These are phyloP conservation scores for Ogataea minuta DNA, from an alignment of 805 yeast species.

Conservation along the genomic window DNA sequence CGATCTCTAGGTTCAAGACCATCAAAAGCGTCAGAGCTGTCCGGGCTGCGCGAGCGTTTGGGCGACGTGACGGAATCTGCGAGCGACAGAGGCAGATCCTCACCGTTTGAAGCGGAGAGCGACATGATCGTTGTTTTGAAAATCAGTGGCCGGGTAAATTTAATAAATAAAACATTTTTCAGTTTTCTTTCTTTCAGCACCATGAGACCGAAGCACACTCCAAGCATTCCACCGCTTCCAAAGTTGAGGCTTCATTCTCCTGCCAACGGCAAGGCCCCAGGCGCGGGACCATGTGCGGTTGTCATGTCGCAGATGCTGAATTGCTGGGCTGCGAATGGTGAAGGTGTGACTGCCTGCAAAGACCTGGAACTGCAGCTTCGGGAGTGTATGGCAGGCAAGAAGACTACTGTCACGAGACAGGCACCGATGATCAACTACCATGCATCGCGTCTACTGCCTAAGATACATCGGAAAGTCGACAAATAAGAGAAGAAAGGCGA, in stretches of 20 bases:
- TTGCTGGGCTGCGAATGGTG: conserved; percentile 97
- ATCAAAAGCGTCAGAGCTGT: conserved; percentile 6
- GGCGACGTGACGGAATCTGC: not conserved
- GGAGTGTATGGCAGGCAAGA: conserved; percentile 59
- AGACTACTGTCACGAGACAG: conserved; percentile 35
- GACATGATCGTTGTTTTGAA: conserved; percentile 7
- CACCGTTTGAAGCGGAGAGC: conserved; percentile 4
- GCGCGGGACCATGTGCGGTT: conserved; percentile 70
- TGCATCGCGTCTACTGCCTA: conserved; percentile 54
- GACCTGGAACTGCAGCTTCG: conserved; percentile 68
- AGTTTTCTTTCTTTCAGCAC: conserved; percentile 2
- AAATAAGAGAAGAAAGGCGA: conserved; percentile 4
- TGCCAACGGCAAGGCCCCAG: conserved; percentile 43
- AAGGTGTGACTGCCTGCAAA: conserved; percentile 67
- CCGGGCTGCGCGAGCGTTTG: conserved; percentile 3
- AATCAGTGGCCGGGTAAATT: conserved; percentile 9
- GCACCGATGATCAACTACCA: conserved; percentile 53
- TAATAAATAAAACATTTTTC: conserved; percentile 1
- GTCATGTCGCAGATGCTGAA: conserved; percentile 80
- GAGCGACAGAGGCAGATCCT: conserved; percentile 2
- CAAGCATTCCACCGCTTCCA: conserved; percentile 66
- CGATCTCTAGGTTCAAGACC: conserved; percentile 1
- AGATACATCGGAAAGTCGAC: conserved; percentile 41
- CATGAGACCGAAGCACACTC: conserved; percentile 24
- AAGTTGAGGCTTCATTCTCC: conserved; percentile 69